These are phyloP conservation scores for Tetramitus jugosus DNA, from an alignment of 208 protist genomes.

Conservation along the genomic window DNA sequence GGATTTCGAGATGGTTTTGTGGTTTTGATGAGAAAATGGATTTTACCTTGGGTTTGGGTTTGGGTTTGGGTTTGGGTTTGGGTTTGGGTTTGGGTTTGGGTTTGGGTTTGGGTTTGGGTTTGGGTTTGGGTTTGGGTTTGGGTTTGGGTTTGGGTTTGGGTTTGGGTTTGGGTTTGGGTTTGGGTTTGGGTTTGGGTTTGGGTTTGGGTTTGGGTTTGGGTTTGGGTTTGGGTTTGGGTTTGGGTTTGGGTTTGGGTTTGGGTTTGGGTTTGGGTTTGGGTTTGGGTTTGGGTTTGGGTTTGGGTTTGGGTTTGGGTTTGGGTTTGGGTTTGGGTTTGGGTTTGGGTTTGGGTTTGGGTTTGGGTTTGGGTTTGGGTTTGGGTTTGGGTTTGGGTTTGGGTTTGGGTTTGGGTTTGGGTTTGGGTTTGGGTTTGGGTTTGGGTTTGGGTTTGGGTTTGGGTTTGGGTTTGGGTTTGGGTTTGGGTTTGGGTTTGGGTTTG, in stretches of 20 bases:
- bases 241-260: slow-evolving; percentile 36
- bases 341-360: slow-evolving; percentile 25
- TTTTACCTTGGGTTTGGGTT: slow-evolving; percentile 42
- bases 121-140: slow-evolving; percentile 39
- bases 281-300: slow-evolving; percentile 44
- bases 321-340: slow-evolving; percentile 43
- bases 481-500: slow-evolving; percentile 41
- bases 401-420: slow-evolving; percentile 47
- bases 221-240: slow-evolving; percentile 45
- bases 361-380: slow-evolving; percentile 45
- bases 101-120: slow-evolving; percentile 40
- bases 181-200: slow-evolving; percentile 41
- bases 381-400: slow-evolving; percentile 43
- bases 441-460: slow-evolving; percentile 41
- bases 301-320: slow-evolving; percentile 41
- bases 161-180: slow-evolving; percentile 41
- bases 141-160: slow-evolving; percentile 41
- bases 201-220: slow-evolving; percentile 22
- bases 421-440: slow-evolving; percentile 48
- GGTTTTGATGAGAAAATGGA: too few species aligned
- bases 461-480: slow-evolving; percentile 41
- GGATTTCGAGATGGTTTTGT: too few species aligned
- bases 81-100: slow-evolving; percentile 30
- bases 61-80: slow-evolving; percentile 41
- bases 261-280: slow-evolving; percentile 44